A percentile compares a stretch with the other conserved stretches of the same genome.
phyloP scores from a whole-genome alignment of 148 eudicot species.

The Rhododendron simsii region DNA sequence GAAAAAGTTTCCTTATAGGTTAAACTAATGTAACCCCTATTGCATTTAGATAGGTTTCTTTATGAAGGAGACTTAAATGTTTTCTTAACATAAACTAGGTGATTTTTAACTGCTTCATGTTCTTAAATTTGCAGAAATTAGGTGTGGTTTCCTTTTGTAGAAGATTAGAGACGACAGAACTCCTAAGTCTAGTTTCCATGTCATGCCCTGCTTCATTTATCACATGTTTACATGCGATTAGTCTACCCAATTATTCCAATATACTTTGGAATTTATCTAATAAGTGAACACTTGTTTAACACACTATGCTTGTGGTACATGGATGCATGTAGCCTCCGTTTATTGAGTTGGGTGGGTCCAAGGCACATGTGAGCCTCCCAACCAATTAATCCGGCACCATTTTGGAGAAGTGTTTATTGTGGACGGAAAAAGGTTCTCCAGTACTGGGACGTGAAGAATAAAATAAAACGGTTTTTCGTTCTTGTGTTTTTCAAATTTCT shows the following conservation, averaged over 20 bases:
- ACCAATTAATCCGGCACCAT: neutral
- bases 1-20: neutral
- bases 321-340: neutral
- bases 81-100: neutral
- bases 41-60: neutral
- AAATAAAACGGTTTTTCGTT: too few species aligned
- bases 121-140: slow-evolving; percentile 1
- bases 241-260: neutral
- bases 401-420: neutral
- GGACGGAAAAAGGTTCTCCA: neutral
- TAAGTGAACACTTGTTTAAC: neutral
- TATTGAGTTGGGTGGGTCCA: neutral
- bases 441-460: neutral
- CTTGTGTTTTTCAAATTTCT: too few species aligned
- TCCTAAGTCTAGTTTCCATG: neutral
- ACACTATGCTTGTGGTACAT: neutral
- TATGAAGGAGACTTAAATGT: neutral
- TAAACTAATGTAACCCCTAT: neutral
- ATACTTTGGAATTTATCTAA: neutral
- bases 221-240: neutral
- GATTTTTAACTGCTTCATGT: neutral
- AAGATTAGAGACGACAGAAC: neutral
- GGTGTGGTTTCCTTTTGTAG: neutral
- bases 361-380: neutral
- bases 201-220: neutral